Base-by-base conservation (phyloP, 1,284 basidiomycete species). In the Cryptococcus sp. region DNA sequence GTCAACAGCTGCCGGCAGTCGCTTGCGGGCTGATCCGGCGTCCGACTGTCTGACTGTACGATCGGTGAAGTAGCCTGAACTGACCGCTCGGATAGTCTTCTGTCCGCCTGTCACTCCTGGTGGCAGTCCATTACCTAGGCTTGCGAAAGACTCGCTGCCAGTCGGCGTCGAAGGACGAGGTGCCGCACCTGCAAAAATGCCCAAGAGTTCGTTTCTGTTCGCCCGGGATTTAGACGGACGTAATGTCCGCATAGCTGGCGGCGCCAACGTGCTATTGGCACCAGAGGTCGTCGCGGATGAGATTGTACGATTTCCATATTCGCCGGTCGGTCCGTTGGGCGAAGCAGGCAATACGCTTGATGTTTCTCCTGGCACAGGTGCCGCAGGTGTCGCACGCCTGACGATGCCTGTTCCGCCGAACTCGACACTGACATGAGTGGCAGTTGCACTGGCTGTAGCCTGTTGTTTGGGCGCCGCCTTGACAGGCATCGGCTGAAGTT, bases 351-450 rank as follows among this genome's bases (percentile, higher is more conserved):
- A 29, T n/a, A 15, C 39, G 19, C 57, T 58, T 3, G 51, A 22
- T 25, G 46, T 38, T 16, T 29, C 52, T n/a, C 38, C 50, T 22
- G 41, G 16, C n/a, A 19, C 50, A 61, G 54, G n/a, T 44, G 53
- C 55, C 3, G 87, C 87, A n/a, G 76, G 73, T 2, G 87, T 84
- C 0, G 89, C 85, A 56, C 87, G 82, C 17, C 90, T 86, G 8
- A 86, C 83, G 15, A 74, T 74, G 17, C 87, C 89, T 1, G 84
- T 79, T 2, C 88, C 87, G 5, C 87, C 89, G 77, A 95, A 95
- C 79, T 95, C 93, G 54, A 97, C 92, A 59, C 91, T 93, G 65
- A 96, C 91, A 0, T 90, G 92, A 37, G 89, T 93, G 0, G 89
- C 83, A 19, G 89, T 90, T 3, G 93, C 90, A 5, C 88, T 86